These are phyloP conservation scores for Hymenoscyphus infarciens DNA, from an alignment of 2,329 filamentous ascomycete genomes.

Conservation along the genomic window DNA sequence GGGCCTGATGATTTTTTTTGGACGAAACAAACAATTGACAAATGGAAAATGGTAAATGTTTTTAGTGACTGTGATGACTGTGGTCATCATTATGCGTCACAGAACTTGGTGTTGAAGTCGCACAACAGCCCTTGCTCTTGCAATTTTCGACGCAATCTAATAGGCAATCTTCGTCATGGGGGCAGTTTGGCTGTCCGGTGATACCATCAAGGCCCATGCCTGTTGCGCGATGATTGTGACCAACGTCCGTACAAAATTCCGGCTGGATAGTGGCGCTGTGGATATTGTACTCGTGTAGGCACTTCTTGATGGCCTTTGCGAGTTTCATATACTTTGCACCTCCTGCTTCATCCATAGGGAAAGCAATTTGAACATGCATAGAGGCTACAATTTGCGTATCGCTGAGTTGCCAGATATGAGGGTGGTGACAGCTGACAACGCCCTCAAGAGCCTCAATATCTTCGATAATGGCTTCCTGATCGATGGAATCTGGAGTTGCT, in stretches of 20 bases:
- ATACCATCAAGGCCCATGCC: conserved; percentile 29
- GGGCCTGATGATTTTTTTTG: not conserved
- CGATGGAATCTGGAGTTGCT: conserved; percentile 85
- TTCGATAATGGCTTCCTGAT: conserved; percentile 83
- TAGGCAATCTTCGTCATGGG: conserved; percentile 33
- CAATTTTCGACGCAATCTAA: conserved; percentile 36
- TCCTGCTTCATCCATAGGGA: conserved; percentile 80
- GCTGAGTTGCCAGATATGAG: conserved; percentile 96
- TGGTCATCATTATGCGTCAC: conserved; percentile 28
- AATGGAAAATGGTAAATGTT: not conserved
- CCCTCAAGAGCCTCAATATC: conserved; percentile 85
- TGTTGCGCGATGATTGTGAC: conserved; percentile 28
- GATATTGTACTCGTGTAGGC: conserved; percentile 92
- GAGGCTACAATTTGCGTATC: conserved; percentile 93
- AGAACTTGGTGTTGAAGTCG: conserved; percentile 20
- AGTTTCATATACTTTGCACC: conserved; percentile 85
- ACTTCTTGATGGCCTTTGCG: conserved; percentile 76
- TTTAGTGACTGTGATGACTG: conserved; percentile 32
- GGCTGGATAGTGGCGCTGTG: conserved; percentile 97
- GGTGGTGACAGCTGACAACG: conserved; percentile 86
- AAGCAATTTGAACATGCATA: conserved; percentile 88
- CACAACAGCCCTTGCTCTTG: conserved; percentile 35
- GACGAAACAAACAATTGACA: not conserved
- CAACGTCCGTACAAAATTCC: conserved; percentile 65
- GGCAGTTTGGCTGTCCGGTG: conserved; percentile 26